A percentile compares a stretch with the other conserved stretches of the same genome.
Conservation (phyloP, 768 basidiomycete species). For the Gymnopilus junonius region DNA sequence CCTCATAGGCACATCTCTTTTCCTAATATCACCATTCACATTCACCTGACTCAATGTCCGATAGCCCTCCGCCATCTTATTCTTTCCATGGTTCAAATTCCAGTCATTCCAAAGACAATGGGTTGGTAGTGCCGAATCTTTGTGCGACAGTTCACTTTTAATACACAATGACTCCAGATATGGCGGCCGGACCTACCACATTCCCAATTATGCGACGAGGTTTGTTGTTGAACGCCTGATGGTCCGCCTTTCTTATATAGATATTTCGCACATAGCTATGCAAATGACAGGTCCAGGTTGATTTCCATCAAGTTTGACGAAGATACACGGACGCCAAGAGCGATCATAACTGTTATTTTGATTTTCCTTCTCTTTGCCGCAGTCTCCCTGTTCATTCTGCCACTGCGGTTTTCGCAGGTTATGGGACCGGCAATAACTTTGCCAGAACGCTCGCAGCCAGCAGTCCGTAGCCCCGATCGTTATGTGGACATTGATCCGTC, state of each 20-base stretch:
- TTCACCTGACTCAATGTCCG: slow-evolving; percentile 25
- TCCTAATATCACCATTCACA: slow-evolving; percentile 20
- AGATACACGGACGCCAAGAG: slow-evolving; percentile 32
- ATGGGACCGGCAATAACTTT: neutral
- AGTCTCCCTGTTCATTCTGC: slow-evolving; percentile 24
- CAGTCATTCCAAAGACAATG: slow-evolving; percentile 42
- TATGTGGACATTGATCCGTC: neutral
- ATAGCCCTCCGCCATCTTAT: slow-evolving; percentile 33
- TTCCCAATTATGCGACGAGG: slow-evolving; percentile 46
- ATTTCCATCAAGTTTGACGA: slow-evolving; percentile 41
- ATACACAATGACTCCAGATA: slow-evolving; percentile 21
- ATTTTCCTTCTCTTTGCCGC: slow-evolving; percentile 33
- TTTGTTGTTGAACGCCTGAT: slow-evolving; percentile 14
- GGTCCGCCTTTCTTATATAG: neutral
- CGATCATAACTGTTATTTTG: slow-evolving; percentile 26
- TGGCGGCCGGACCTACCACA: slow-evolving; percentile 43
- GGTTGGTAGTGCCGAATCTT: slow-evolving; percentile 28
- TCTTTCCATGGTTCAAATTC: slow-evolving; percentile 44
- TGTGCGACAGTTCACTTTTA: slow-evolving; percentile 2
- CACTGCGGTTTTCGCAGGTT: slow-evolving; percentile 4
- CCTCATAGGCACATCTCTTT: slow-evolving; percentile 27
- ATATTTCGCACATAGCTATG: slow-evolving; percentile 32
- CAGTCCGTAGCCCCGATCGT: neutral
- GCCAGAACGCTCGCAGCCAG: slow-evolving; percentile 1
- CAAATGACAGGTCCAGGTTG: slow-evolving; percentile 40